These are phyloP conservation scores for Trichoderma sp. DNA, from an alignment of 2,329 filamentous ascomycete genomes.

Conservation along the genomic window DNA sequence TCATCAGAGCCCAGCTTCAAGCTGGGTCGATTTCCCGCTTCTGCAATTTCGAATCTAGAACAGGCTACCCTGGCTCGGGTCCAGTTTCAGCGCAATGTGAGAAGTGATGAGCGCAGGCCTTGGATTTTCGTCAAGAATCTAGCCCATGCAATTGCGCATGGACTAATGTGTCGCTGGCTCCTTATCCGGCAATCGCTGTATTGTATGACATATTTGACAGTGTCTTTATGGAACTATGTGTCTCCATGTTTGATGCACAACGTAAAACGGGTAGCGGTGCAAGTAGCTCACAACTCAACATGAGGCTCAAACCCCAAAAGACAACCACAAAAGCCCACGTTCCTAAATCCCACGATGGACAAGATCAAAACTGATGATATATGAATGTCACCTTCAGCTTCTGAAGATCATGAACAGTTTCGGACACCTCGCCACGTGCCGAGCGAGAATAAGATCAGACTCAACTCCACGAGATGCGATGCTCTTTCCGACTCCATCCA, in stretches of 20 bases:
- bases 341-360: not conserved
- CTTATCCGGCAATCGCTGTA: not conserved
- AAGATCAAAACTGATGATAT: not conserved
- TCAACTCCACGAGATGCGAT: not conserved
- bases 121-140: not conserved
- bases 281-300: not conserved
- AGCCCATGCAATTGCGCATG: not conserved
- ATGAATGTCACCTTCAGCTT: not conserved
- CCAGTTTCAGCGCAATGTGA: not conserved
- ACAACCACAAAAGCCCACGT: not conserved
- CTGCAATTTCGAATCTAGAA: constrained; percentile 5
- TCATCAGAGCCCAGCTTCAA: not conserved
- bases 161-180: not conserved
- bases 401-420: constrained; percentile 10
- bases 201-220: not conserved
- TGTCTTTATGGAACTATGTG: not conserved
- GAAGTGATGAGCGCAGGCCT: not conserved
- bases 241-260: not conserved
- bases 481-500: not conserved
- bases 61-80: not conserved
- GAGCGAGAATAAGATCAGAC: constrained; percentile 1
- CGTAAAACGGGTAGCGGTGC: not conserved
- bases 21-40: not conserved
- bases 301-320: not conserved
- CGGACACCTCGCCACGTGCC: not conserved